Percentiles rank a stretch among this genome's conserved stretches.
Conservation (phyloP, 176 grass and related monocot species). For the Ampelocalamus luodianensis region DNA sequence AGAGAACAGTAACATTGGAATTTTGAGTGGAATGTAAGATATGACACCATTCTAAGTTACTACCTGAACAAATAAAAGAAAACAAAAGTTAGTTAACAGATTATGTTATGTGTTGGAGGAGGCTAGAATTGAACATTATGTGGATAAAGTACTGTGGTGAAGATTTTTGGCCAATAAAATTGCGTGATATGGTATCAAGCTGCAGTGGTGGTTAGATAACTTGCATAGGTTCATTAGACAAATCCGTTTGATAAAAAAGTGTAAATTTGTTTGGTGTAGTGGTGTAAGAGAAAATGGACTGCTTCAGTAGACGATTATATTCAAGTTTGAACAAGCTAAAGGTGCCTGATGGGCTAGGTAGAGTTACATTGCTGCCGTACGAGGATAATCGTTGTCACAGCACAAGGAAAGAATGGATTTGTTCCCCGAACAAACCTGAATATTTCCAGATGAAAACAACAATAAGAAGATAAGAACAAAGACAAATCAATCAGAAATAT, state of each 20-base stretch:
- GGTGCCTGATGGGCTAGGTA: not conserved
- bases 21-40: not conserved
- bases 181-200: not conserved
- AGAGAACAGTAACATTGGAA: not conserved
- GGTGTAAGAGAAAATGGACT: not conserved
- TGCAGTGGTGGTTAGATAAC: not conserved
- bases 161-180: not conserved
- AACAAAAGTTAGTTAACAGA: not conserved
- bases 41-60: not conserved
- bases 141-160: not conserved
- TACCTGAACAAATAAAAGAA: not conserved
- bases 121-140: not conserved
- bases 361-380: not conserved
- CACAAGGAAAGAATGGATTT: not conserved
- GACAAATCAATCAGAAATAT: not conserved
- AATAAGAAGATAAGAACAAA: slow-evolving; percentile 5
- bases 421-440: slow-evolving; percentile 12
- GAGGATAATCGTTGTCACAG: not conserved
- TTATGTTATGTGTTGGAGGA: slow-evolving; percentile 3
- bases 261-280: not conserved
- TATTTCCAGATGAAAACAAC: slow-evolving; percentile 18
- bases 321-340: not conserved
- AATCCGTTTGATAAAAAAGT: not conserved
- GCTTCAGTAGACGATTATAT: not conserved
- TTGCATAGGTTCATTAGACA: not conserved